Percentiles rank a stretch among this genome's conserved stretches.
Conservation (phyloP, 2,329 filamentous ascomycete species). For the Sporothrix phasma region DNA sequence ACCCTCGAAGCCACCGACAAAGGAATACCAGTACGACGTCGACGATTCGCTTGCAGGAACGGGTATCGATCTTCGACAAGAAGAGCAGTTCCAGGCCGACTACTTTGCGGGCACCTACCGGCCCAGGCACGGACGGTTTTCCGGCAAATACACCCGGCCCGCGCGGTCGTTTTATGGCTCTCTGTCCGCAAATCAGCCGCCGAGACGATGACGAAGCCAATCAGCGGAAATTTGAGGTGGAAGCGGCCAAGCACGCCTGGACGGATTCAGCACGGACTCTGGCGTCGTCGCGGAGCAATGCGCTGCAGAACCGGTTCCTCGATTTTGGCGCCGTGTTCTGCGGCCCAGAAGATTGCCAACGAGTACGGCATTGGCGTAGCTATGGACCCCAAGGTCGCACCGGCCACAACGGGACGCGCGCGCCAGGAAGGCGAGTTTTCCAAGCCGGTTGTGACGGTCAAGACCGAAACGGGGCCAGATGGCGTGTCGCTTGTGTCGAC, state of each 20-base stretch:
- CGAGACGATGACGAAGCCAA: slow-evolving; percentile 34
- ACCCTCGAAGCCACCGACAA: slow-evolving; percentile 53
- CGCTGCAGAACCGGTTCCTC: slow-evolving; percentile 65
- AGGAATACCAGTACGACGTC: slow-evolving; percentile 58
- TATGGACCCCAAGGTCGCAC: slow-evolving; percentile 41
- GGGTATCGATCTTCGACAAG: slow-evolving; percentile 76
- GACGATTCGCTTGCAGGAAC: slow-evolving; percentile 77
- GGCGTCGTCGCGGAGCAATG: slow-evolving; percentile 53
- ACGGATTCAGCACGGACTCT: slow-evolving; percentile 52
- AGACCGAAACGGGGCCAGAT: slow-evolving; percentile 49
- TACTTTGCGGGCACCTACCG: slow-evolving; percentile 43
- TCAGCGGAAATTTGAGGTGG: slow-evolving; percentile 56
- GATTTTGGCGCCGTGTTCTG: slow-evolving; percentile 50
- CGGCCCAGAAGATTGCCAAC: slow-evolving; percentile 46
- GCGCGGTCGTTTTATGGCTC: slow-evolving; percentile 54
- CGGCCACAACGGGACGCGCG: slow-evolving; percentile 36
- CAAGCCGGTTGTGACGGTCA: slow-evolving; percentile 43
- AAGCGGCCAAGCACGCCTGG: slow-evolving; percentile 57
- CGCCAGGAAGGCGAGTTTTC: slow-evolving; percentile 40
- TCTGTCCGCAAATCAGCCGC: slow-evolving; percentile 56
- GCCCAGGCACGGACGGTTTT: slow-evolving; percentile 42
- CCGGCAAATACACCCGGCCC: slow-evolving; percentile 45
- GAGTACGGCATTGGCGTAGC: slow-evolving; percentile 49
- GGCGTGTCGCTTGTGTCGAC: slow-evolving; percentile 51
- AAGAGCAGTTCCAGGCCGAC: slow-evolving; percentile 71